Evolutionary conservation across 176 grass and related monocot genomes (phyloP), one percentile per base, ranked within the genome.

Genomic region (Tillandsia fasciculata): DNA sequence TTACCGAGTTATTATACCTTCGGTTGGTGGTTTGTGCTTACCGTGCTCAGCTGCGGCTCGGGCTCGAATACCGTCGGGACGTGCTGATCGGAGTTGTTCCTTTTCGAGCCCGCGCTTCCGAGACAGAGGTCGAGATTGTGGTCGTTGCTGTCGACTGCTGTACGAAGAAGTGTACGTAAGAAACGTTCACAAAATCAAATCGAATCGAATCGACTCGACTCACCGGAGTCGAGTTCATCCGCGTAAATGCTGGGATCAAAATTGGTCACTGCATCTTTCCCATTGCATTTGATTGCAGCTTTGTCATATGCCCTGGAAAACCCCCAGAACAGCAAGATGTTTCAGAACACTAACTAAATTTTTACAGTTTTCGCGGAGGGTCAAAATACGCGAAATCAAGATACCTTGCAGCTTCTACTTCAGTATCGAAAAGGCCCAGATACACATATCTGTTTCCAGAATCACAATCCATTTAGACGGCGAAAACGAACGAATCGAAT

Each of bases 71-170:
- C 82, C 80, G 77, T 77, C 33, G 81, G 79, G 5, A 90, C 84
- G 15, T 65, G 77, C 73, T 90, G 86, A 68, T 92, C 89, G 33
- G 68, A 28, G 70, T 75, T 54, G 49, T 71, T 78, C 63, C 86
- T 81, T 73, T 87, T 90, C 12, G 77, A 87, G 15, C 84, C 81
- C 27, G 93, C 85, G 65, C 83, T 89, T 15, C 93, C 93, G 28
- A 97, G 77, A 29, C 86, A 89, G n/a, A 97, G 78, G 79, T 92
- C 89, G 26, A 97, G 81, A 67, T 97, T 92, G 65, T 97, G 89
- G 64, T 85, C 89, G n/a, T 53, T 77, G 53, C 57, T 78, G n/a
- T 7, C 61, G 1, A 17, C 26, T 57, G 71, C 69, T 65, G 69
- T 8, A 78, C 24, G 15, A 24, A 24, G 24, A 24, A 24, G 24